phyloP scores from a whole-genome alignment of 495 filamentous ascomycete species.

The Tuber calosporum region DNA sequence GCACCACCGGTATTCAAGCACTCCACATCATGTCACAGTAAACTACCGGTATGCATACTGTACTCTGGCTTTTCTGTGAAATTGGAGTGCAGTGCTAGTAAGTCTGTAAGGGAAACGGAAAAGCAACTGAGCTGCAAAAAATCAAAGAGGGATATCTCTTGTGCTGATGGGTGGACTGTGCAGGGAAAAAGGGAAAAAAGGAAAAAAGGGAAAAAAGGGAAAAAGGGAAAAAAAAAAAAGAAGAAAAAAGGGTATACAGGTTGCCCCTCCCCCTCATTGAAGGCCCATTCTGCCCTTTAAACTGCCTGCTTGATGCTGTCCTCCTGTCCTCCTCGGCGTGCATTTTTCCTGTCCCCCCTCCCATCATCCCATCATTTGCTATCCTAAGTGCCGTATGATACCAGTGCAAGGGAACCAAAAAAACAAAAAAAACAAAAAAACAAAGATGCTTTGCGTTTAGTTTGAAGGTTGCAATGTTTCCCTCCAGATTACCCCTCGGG shows the following conservation, averaged over 20 bases:
- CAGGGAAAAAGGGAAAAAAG: not conserved
- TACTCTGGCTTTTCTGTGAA: not conserved
- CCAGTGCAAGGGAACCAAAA: not conserved
- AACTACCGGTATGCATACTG: not conserved
- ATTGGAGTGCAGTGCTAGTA: not conserved
- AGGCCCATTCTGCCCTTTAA: not conserved
- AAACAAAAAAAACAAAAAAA: not conserved
- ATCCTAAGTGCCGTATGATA: not conserved
- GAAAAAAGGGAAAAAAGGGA: not conserved
- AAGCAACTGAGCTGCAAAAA: not conserved
- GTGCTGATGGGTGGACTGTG: not conserved
- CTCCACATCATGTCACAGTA: not conserved
- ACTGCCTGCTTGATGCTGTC: not conserved
- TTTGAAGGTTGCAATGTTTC: not conserved
- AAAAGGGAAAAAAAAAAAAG: not conserved
- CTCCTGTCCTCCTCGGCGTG: slow-evolving; percentile 1
- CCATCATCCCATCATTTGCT: not conserved
- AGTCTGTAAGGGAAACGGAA: not conserved
- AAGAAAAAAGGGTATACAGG: not conserved
- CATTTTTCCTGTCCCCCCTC: not conserved
- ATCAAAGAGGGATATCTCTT: not conserved
- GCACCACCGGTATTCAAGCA: not conserved
- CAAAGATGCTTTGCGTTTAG: not conserved
- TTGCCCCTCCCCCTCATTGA: slow-evolving; percentile 1
- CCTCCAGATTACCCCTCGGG: not conserved